phyloP scores from a whole-genome alignment of 495 filamentous ascomycete species.

The Penicillium herquei region DNA sequence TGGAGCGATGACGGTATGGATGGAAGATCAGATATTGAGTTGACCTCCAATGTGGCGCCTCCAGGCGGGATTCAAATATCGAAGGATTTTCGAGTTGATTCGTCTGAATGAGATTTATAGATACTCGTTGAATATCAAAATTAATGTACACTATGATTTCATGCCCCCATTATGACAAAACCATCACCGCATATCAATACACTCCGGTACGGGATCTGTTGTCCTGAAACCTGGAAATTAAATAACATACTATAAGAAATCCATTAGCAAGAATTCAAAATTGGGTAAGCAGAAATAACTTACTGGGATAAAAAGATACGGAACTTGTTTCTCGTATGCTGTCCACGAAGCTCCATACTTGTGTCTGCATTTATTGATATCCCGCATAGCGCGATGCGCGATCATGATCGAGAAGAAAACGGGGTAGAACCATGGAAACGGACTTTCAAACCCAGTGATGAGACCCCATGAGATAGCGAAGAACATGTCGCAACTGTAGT shows the following conservation, averaged over 20 bases:
- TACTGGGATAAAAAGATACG: slow-evolving; percentile 93
- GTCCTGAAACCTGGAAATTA: background rate
- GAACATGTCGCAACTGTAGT: slow-evolving; percentile 85
- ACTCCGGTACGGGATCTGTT: too few species aligned
- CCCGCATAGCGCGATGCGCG: slow-evolving; percentile 74
- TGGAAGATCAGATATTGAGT: background rate
- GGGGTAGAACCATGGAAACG: slow-evolving; percentile 91
- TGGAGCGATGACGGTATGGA: slow-evolving; percentile 3
- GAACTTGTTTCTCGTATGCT: slow-evolving; percentile 82
- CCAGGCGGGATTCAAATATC: slow-evolving; percentile 1
- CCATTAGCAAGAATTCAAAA: background rate
- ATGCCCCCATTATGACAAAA: too few species aligned
- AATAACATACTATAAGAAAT: background rate
- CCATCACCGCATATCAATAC: too few species aligned
- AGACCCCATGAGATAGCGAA: slow-evolving; percentile 70
- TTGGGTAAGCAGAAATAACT: slow-evolving; percentile 36
- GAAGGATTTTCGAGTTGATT: background rate
- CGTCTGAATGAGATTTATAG: background rate
- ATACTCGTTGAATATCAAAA: too few species aligned
- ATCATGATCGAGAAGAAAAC: slow-evolving; percentile 91
- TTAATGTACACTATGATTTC: too few species aligned
- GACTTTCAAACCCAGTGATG: slow-evolving; percentile 57
- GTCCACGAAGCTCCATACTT: slow-evolving; percentile 92
- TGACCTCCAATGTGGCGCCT: background rate
- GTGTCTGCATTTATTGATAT: slow-evolving; percentile 73